Conservation (phyloP, 192 early-diverging fungal species). For the Backusella liffmaniae region DNA sequence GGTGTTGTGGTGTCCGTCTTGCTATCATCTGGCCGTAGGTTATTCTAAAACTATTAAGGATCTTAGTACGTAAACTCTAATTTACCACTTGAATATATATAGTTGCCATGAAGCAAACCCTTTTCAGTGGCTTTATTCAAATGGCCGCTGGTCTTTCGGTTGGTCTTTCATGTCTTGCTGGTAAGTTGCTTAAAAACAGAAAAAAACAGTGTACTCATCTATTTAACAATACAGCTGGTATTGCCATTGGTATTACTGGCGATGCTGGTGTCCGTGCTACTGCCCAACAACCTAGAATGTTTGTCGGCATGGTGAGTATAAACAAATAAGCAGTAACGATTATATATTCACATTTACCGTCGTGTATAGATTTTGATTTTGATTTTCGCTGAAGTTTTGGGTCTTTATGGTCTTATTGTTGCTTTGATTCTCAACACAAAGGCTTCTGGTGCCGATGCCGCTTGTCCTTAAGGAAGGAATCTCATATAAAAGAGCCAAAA, state of each 20-base stretch:
- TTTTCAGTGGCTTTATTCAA: slow-evolving; percentile 84
- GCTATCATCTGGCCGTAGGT: slow-evolving; percentile 75
- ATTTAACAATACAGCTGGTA: slow-evolving; percentile 64
- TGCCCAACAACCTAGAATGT: slow-evolving; percentile 86
- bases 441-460: slow-evolving; percentile 36
- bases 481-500: background rate
- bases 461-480: background rate
- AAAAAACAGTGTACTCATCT: background rate
- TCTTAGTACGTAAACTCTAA: slow-evolving; percentile 21
- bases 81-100: slow-evolving; percentile 11
- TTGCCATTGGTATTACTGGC: slow-evolving; percentile 95
- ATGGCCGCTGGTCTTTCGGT: slow-evolving; percentile 91
- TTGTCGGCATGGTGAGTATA: slow-evolving; percentile 77
- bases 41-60: background rate
- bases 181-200: background rate
- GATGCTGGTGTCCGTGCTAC: slow-evolving; percentile 92
- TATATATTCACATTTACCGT: too few species aligned
- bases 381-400: slow-evolving; percentile 99
- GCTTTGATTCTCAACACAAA: slow-evolving; percentile 98
- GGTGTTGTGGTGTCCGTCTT: slow-evolving; percentile 96
- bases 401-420: slow-evolving; percentile 96
- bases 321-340: too few species aligned
- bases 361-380: slow-evolving; percentile 70
- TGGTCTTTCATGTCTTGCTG: slow-evolving; percentile 85
- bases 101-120: slow-evolving; percentile 42